A percentile compares a stretch with the other conserved stretches of the same genome.
These are phyloP conservation scores for Arthrobotrys iridis DNA, from an alignment of 2,329 filamentous ascomycete genomes.

Conservation along the genomic window DNA sequence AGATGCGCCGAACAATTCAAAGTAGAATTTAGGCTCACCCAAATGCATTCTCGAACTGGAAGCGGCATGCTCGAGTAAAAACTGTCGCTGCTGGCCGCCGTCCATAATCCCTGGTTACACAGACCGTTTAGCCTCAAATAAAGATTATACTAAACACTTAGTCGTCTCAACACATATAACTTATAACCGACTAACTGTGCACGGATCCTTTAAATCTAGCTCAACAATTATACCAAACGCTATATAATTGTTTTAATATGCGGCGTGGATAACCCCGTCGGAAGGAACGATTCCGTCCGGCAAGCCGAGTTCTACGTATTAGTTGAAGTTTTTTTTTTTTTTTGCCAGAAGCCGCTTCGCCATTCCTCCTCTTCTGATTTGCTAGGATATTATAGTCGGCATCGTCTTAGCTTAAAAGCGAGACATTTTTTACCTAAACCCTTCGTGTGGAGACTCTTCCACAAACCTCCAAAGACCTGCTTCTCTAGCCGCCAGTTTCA, in stretches of 20 bases:
- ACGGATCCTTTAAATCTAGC: constrained; percentile 53
- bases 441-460: constrained; percentile 70
- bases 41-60: not conserved
- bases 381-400: constrained; percentile 42
- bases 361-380: constrained; percentile 26
- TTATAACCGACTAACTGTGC: constrained; percentile 37
- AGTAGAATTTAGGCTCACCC: constrained; percentile 10
- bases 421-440: constrained; percentile 62
- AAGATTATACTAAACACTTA: constrained; percentile 11
- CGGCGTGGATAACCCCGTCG: constrained; percentile 50
- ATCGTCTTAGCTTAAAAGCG: not conserved
- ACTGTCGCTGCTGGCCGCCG: not conserved
- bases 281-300: constrained; percentile 53
- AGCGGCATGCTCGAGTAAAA: not conserved
- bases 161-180: constrained; percentile 14
- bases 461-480: constrained; percentile 83
- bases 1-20: constrained; percentile 18
- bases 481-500: constrained; percentile 73
- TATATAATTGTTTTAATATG: constrained; percentile 50
- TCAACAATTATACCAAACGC: constrained; percentile 27
- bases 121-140: constrained; percentile 53
- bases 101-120: constrained; percentile 44
- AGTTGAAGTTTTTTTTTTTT: not conserved
- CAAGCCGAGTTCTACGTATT: constrained; percentile 2
- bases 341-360: constrained; percentile 10